Evolutionary conservation across 257 asterid species (phyloP).

Genomic region (Echium plantagineum): DNA sequence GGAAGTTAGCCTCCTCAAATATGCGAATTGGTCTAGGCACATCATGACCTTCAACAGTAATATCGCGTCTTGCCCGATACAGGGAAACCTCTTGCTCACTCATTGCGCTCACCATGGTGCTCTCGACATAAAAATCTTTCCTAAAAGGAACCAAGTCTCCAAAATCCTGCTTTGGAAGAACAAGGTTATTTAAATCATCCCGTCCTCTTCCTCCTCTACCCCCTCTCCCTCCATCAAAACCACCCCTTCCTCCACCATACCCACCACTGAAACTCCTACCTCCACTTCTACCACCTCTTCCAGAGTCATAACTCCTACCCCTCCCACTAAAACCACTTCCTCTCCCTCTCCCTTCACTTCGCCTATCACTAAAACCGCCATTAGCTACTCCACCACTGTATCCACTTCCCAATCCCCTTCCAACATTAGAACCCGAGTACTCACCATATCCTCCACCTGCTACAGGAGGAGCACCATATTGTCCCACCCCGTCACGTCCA

Average conservation of each 20-base stretch:
- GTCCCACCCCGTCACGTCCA: conserved; percentile 45
- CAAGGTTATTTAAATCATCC: conserved; percentile 60
- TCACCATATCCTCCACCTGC: conserved; percentile 24
- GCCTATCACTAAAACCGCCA: conserved; percentile 35
- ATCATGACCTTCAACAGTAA: conserved; percentile 69
- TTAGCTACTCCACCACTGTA: conserved; percentile 25
- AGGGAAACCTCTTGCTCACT: conserved; percentile 50
- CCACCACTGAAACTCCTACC: conserved; percentile 25
- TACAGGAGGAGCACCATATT: conserved; percentile 33
- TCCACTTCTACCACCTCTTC: conserved; percentile 25
- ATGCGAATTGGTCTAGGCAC: conserved; percentile 73
- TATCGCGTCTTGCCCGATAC: conserved; percentile 65
- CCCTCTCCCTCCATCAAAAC: conserved; percentile 28
- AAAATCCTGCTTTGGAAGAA: conserved; percentile 73
- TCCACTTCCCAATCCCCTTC: conserved; percentile 37
- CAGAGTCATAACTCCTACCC: conserved; percentile 9
- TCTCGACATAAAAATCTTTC: conserved; percentile 77
- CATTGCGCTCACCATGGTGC: conserved; percentile 64
- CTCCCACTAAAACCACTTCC: conserved; percentile 25
- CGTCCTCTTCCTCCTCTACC: conserved; percentile 34
- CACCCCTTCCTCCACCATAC: conserved; percentile 37
- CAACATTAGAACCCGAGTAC: conserved; percentile 27
- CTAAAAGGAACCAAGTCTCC: conserved; percentile 60
- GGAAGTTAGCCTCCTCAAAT: conserved; percentile 76
- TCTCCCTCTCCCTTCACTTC: conserved; percentile 29